A percentile compares a stretch with the other conserved stretches of the same genome.
Conservation (phyloP, 73 alveolate genomes). For the Tetrahymena elliotti region DNA sequence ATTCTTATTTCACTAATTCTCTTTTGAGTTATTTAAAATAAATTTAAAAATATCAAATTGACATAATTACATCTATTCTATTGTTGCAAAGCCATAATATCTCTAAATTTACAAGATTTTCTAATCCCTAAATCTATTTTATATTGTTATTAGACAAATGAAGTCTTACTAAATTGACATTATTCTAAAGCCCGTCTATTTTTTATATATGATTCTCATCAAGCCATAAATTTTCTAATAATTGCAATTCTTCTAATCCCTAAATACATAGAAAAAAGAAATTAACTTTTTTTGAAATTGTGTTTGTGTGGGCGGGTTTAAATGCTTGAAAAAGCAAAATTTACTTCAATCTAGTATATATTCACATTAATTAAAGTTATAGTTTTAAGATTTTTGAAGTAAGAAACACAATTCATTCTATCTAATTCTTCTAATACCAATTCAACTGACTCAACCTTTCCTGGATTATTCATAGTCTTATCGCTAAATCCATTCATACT, state of each 20-base stretch:
- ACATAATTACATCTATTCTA: conserved; percentile 6
- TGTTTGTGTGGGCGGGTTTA: not conserved
- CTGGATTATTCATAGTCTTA: conserved; percentile 35
- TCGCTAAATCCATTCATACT: conserved; percentile 38
- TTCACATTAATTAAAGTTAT: conserved; percentile 62
- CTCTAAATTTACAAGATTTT: conserved; percentile 56
- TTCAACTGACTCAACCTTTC: conserved; percentile 47
- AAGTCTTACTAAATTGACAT: conserved; percentile 13
- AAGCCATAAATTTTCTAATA: conserved; percentile 53
- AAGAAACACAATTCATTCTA: conserved; percentile 54
- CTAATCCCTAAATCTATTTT: conserved; percentile 70
- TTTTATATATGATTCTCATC: conserved; percentile 51
- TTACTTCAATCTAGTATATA: conserved; percentile 51
- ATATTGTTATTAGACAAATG: conserved; percentile 53
- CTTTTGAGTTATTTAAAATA: not conserved
- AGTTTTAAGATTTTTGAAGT: conserved; percentile 47
- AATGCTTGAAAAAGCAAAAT: not conserved
- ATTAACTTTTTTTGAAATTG: not conserved
- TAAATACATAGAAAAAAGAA: not conserved
- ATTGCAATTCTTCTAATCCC: conserved; percentile 37
- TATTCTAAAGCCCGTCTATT: conserved; percentile 24
- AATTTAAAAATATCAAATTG: not conserved
- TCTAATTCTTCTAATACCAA: conserved; percentile 57
- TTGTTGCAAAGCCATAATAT: conserved; percentile 50
- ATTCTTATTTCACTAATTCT: too few species aligned